Conservation (phyloP, 2,329 filamentous ascomycete species). For the Colletotrichum sp. region DNA sequence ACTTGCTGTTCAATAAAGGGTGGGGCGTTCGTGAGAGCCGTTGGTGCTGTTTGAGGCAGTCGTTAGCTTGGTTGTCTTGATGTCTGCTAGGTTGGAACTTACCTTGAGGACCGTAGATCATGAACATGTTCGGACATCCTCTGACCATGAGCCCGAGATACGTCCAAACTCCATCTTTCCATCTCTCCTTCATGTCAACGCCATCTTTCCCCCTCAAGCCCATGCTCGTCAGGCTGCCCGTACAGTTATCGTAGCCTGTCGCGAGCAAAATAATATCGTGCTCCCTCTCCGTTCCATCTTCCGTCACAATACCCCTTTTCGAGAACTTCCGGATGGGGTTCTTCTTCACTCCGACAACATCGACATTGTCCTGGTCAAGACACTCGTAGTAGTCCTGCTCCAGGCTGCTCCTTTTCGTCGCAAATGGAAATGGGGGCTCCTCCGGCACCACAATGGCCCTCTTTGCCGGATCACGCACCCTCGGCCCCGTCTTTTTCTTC, state of each 20-base stretch:
- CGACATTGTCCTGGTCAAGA: slow-evolving; percentile 48
- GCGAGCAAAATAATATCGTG: slow-evolving; percentile 40
- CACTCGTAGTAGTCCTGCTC: slow-evolving; percentile 57
- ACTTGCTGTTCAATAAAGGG: slow-evolving; percentile 20
- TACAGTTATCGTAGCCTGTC: slow-evolving; percentile 38
- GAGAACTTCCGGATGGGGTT: slow-evolving; percentile 46
- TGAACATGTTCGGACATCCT: slow-evolving; percentile 25
- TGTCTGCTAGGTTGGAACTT: neutral
- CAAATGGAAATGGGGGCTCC: slow-evolving; percentile 49
- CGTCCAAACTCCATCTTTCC: slow-evolving; percentile 34
- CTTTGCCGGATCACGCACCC: slow-evolving; percentile 49
- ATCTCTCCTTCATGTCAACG: slow-evolving; percentile 32
- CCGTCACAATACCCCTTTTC: slow-evolving; percentile 40
- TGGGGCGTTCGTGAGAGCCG: slow-evolving; percentile 24
- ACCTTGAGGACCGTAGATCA: slow-evolving; percentile 29
- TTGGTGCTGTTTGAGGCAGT: slow-evolving; percentile 10
- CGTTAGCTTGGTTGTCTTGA: neutral
- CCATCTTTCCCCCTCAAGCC: slow-evolving; percentile 33
- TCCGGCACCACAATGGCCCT: slow-evolving; percentile 50
- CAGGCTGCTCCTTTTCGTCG: slow-evolving; percentile 48
- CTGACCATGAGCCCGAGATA: slow-evolving; percentile 27
- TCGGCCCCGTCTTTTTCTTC: slow-evolving; percentile 44
- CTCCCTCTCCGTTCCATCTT: slow-evolving; percentile 39
- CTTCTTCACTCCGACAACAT: slow-evolving; percentile 47
- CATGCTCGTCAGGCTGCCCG: slow-evolving; percentile 35